These are phyloP conservation scores for Theileria sp. DNA, from an alignment of 169 alveolate genomes.

Conservation along the genomic window DNA sequence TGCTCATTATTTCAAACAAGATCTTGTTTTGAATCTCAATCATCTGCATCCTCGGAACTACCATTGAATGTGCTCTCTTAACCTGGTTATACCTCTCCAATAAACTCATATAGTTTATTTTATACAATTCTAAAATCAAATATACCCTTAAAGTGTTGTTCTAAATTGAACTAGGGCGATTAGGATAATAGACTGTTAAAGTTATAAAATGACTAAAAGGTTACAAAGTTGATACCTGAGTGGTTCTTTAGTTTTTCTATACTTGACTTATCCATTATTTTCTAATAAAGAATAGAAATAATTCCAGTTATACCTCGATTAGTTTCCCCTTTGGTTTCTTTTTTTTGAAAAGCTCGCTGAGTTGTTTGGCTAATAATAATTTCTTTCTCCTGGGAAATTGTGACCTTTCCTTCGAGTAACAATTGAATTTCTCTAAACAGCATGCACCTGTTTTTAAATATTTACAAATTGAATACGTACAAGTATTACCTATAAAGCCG, in stretches of 20 bases:
- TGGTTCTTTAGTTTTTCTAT: slow-evolving; percentile 1
- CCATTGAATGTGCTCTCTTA: background rate
- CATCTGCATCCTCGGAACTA: slow-evolving; percentile 13
- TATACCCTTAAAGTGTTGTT: background rate
- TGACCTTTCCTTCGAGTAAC: background rate
- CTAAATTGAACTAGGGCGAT: background rate
- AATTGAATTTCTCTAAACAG: background rate
- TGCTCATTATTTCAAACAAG: slow-evolving; percentile 11
- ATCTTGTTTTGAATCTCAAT: slow-evolving; percentile 22
- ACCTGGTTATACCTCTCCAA: slow-evolving; percentile 15
- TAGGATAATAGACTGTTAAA: background rate
- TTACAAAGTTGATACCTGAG: background rate
- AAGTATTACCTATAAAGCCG: background rate
- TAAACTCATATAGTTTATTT: slow-evolving; percentile 5
- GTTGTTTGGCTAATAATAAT: background rate
- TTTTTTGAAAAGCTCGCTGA: background rate
- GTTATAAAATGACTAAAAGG: background rate
- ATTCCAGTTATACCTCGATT: background rate
- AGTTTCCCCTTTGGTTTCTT: background rate
- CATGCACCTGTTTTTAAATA: background rate
- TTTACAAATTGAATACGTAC: background rate
- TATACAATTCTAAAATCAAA: slow-evolving; percentile 9
- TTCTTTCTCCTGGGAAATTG: background rate
- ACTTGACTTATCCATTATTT: slow-evolving; percentile 8
- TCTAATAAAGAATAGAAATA: background rate